Base-by-base conservation (phyloP, 2,329 filamentous ascomycete genomes). In the Aspergillus carbonarius region DNA sequence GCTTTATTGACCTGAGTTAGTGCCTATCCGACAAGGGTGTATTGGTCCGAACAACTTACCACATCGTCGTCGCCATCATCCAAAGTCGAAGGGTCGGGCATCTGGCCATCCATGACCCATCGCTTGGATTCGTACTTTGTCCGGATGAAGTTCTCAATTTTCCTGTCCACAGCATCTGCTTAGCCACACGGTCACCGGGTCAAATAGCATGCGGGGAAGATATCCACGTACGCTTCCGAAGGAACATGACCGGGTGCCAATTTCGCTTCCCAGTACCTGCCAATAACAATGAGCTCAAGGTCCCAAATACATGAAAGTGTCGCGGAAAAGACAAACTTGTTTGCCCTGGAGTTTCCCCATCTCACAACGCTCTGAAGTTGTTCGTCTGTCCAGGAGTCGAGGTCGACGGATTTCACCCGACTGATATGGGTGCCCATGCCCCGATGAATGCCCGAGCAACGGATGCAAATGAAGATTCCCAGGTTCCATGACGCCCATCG, bases 401-500 rank as follows among this genome's bases (percentile, higher is more conserved):
- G 86, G 76, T 99, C 95, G 67, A 99, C 95, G 1, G 93, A 97
- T 77, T 99, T 99, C 76, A 99, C 95, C 77, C 91, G 86, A 78
- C 92, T 97, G 76, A 99, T 97, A 79, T 99, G 95, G 62, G 93
- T 98, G 70, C 95, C 95, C 93, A 99, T 98, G 67, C 93, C 92
- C 72, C 95, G 91, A 79, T 99, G 95, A 72, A 99, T 96, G 72
- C 96, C 96, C 17, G 95, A 99, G 79, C 95, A 99, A 74, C 93
- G 89, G 75, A 99, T 99, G 82, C 95, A 99, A 72, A 99, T 83
- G 74, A 99, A 99, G 72, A 99, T 88, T 69, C 95, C 95, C 55
- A 99, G 80, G 75, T 99, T 99, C 95, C 95, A 99, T 73, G 92
- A 97, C 32, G 95, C 95, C 95, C 95, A 99, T 89, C 95, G 86